Evolutionary conservation across 441 rosid species (phyloP), one percentile per base, ranked within the genome.

Genomic region (Bocquillonia castaneifolia): DNA sequence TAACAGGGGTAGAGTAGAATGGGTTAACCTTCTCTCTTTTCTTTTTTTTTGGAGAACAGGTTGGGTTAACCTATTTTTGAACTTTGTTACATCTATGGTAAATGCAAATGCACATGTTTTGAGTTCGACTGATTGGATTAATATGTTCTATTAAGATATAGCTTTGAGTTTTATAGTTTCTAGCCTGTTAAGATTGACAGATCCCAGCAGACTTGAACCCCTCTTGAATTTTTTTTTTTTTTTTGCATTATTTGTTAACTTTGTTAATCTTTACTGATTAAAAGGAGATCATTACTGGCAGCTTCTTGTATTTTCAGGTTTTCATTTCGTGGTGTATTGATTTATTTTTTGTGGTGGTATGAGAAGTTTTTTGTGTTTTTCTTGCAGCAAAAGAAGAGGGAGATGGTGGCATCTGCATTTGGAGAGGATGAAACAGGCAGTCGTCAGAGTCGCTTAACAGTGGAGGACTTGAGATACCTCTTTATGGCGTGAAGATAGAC

Each of bases 361-460:
- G 54, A 59, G 47, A 29, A 32, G n/a, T 51, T 6, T 3, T 40
- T 10, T 13, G 14, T 5, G 48, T 64, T 4, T 10, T 63, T 42
- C 62, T 72, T 74, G 72, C 92, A 90, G 98, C 84, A 81, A 88
- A 90, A 92, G 87, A 90, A 92, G 85, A 86, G 98, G 76, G 84
- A 74, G 81, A 92, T 92, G 96, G 95, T 90, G 26, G 88, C 96
- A 26, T 88, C 93, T 59, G 98, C 98, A 52, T 92, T 92, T 60
- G 98, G 96, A 64, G 96, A 92, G 78, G 98, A 92, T 66, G 90
- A 88, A 68, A 77, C 65, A 3, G 95, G 86, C 31, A 76, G 92
- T 74, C 76, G 83, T 56, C 92, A 85, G 84, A 83, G 90, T 69
- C 92, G 92, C 39, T 84, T 92, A 50, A 90, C 95, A 0, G 95